phyloP scores from a whole-genome alignment of 148 eudicot species.

The Cornus kousa region DNA sequence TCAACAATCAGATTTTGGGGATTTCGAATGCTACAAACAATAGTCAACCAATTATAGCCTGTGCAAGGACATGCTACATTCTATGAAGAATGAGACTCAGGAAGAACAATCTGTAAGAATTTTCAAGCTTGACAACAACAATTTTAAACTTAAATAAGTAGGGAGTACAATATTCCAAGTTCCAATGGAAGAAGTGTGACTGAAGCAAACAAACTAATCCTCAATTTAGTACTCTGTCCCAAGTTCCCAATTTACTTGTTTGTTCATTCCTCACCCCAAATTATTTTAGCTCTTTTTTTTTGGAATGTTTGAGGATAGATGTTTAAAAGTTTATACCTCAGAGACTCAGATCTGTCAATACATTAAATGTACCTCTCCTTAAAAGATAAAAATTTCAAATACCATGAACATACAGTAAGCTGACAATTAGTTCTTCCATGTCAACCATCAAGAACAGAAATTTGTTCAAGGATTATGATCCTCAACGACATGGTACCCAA shows the following conservation, averaged over 20 bases:
- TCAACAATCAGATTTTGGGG: neutral
- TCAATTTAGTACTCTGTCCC: neutral
- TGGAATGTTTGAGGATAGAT: neutral
- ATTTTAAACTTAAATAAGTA: neutral
- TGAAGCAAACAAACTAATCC: conserved; percentile 5
- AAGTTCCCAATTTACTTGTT: neutral
- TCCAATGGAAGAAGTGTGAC: conserved; percentile 21
- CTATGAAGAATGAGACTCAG: neutral
- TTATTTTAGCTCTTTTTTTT: neutral
- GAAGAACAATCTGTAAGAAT: neutral
- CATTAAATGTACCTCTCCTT: too few species aligned
- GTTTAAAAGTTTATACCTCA: neutral
- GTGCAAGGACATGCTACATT: neutral
- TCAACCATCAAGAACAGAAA: neutral
- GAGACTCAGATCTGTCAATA: too few species aligned
- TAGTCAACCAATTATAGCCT: too few species aligned
- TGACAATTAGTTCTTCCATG: too few species aligned
- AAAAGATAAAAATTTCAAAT: too few species aligned
- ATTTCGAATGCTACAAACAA: neutral
- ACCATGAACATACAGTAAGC: too few species aligned
- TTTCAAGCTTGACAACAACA: neutral
- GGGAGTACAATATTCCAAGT: neutral
- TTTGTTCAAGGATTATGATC: neutral
- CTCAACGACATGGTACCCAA: neutral
- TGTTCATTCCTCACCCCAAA: too few species aligned